Conservation (phyloP, 164 flowering plant species). For the Akebia trifoliata region DNA sequence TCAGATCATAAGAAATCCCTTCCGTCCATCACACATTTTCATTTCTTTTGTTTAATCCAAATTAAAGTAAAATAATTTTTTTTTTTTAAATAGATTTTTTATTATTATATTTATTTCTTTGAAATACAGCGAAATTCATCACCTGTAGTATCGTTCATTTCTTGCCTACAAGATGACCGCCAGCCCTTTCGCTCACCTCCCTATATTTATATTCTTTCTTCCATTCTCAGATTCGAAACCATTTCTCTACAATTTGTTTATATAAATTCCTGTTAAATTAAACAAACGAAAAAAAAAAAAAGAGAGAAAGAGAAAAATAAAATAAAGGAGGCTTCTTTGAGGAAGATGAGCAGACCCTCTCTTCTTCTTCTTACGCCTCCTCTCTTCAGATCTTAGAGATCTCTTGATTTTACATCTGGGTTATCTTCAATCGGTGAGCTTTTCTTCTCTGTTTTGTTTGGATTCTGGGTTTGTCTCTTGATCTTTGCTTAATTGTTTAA, state of each 20-base stretch:
- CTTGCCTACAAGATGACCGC: constrained; percentile 37
- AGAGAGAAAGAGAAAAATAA: constrained; percentile 16
- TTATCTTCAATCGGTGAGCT: constrained; percentile 22
- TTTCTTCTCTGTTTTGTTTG: not conserved
- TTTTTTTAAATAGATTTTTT: not conserved
- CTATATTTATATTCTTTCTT: constrained; percentile 23
- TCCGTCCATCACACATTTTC: constrained; percentile 36
- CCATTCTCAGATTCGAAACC: constrained; percentile 20
- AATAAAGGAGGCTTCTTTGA: constrained; percentile 37
- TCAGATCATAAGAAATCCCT: constrained; percentile 34
- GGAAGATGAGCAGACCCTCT: constrained; percentile 44
- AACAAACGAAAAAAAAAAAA: constrained; percentile 20
- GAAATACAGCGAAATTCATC: constrained; percentile 25
- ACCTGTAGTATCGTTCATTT: too few species aligned
- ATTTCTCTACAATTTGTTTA: constrained; percentile 14
- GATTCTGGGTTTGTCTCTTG: constrained; percentile 22
- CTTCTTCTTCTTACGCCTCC: constrained; percentile 43
- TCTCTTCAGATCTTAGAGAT: constrained; percentile 59
- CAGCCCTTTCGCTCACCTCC: constrained; percentile 24
- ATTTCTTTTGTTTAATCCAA: not conserved
- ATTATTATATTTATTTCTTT: not conserved
- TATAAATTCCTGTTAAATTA: constrained; percentile 13
- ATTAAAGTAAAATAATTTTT: too few species aligned
- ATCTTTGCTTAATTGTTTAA: constrained; percentile 17
- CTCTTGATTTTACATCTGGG: constrained; percentile 21